These are phyloP conservation scores for Hymenoscyphus fructigenus DNA, from an alignment of 2,329 filamentous ascomycete genomes.

Conservation along the genomic window DNA sequence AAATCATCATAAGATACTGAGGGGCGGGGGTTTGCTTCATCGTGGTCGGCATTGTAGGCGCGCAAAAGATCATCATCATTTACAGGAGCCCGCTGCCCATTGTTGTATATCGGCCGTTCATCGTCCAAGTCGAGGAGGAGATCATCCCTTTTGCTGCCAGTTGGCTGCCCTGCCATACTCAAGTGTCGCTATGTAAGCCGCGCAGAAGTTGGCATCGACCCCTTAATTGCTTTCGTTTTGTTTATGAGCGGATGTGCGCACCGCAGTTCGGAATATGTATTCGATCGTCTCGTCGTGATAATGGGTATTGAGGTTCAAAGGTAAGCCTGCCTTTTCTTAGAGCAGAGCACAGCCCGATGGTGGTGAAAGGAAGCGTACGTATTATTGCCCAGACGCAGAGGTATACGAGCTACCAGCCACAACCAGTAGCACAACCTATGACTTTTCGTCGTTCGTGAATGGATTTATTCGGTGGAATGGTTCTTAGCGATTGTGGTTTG, in stretches of 20 bases:
- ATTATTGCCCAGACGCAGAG: constrained; percentile 1
- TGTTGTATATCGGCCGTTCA: constrained; percentile 68
- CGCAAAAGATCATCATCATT: constrained; percentile 79
- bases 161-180: constrained; percentile 62
- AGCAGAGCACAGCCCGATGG: constrained; percentile 10
- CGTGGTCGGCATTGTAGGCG: constrained; percentile 63
- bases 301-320: background rate
- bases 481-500: background rate
- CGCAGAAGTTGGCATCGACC: constrained; percentile 24
- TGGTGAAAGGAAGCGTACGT: constrained; percentile 10
- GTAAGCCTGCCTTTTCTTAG: constrained; percentile 13
- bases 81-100: constrained; percentile 73
- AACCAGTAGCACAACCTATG: background rate
- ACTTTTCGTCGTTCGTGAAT: constrained; percentile 2
- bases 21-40: constrained; percentile 66
- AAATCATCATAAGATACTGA: constrained; percentile 96
- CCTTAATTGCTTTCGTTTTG: constrained; percentile 18
- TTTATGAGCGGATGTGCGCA: background rate
- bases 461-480: background rate
- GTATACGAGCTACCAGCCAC: constrained; percentile 6
- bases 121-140: constrained; percentile 75
- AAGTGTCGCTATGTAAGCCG: constrained; percentile 27
- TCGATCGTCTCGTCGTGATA: constrained; percentile 7
- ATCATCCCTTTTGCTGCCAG: constrained; percentile 49
- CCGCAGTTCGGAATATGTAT: background rate